Percentiles rank a stretch among this genome's conserved stretches.
These are phyloP conservation scores for Penicillium lividum DNA, from an alignment of 495 filamentous ascomycete species.

Conservation along the genomic window DNA sequence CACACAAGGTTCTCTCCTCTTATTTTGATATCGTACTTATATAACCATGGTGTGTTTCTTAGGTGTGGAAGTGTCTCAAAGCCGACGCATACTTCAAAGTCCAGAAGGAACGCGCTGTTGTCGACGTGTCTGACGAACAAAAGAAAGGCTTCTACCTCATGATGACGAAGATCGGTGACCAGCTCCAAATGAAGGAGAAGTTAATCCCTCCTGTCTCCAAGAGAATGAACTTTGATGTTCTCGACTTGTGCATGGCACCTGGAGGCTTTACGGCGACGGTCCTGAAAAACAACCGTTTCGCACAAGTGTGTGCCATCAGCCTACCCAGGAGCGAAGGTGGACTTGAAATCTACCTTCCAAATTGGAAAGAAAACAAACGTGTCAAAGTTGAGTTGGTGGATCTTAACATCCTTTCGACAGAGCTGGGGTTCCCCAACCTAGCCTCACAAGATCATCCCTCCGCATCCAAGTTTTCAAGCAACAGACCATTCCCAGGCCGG, in stretches of 20 bases:
- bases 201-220: constrained; percentile 4
- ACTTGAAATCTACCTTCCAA: background rate
- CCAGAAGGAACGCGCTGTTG: constrained; percentile 1
- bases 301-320: constrained; percentile 1
- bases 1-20: background rate
- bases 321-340: constrained; percentile 3
- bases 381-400: constrained; percentile 1
- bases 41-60: background rate
- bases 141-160: constrained; percentile 5
- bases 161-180: constrained; percentile 12
- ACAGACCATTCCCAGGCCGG: background rate
- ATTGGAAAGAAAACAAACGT: background rate
- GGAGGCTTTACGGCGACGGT: constrained; percentile 4
- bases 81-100: constrained; percentile 2
- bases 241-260: constrained; percentile 13
- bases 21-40: background rate
- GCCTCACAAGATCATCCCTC: background rate
- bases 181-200: background rate
- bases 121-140: background rate
- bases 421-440: constrained; percentile 4
- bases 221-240: constrained; percentile 4
- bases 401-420: constrained; percentile 11
- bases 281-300: constrained; percentile 2
- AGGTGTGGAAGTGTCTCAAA: constrained; percentile 2
- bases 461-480: constrained; percentile 2